Evolutionary conservation across 225 moss, liverwort and hornwort species (phyloP).

Genomic region (Sphagnum tenellum): DNA sequence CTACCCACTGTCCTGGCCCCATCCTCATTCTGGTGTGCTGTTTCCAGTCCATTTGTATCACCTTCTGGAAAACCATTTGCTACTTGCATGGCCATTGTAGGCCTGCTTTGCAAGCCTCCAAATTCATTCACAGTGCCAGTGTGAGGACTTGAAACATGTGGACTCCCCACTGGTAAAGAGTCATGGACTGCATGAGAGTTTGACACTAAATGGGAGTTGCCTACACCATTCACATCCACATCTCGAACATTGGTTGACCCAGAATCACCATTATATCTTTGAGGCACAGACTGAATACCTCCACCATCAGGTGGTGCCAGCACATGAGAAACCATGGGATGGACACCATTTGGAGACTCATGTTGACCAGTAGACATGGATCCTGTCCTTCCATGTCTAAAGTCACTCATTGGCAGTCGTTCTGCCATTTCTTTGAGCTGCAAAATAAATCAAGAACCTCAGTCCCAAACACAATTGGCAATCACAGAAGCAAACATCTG

Average conservation of each 20-base stretch:
- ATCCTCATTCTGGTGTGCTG: constrained; percentile 45
- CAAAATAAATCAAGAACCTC: constrained; percentile 6
- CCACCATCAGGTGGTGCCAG: constrained; percentile 29
- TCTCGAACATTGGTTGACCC: constrained; percentile 41
- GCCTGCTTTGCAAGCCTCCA: constrained; percentile 19
- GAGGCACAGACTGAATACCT: constrained; percentile 21
- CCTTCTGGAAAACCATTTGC: constrained; percentile 40
- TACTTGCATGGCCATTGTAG: constrained; percentile 23
- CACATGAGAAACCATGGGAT: constrained; percentile 46
- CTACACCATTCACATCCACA: constrained; percentile 49
- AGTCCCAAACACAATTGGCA: no score
- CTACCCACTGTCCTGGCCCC: constrained; percentile 23
- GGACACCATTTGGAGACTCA: constrained; percentile 65
- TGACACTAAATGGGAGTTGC: constrained; percentile 37
- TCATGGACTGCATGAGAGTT: constrained; percentile 27
- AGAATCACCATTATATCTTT: constrained; percentile 44
- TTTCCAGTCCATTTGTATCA: constrained; percentile 45
- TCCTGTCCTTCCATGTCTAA: constrained; percentile 59
- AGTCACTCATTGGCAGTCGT: constrained; percentile 75
- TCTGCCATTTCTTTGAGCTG: constrained; percentile 99
- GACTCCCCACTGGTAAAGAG: constrained; percentile 22
- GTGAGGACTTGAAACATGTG: constrained; percentile 31
- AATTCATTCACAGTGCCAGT: constrained; percentile 18
- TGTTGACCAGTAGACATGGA: constrained; percentile 48
- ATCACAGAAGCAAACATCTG: no score